Percentiles rank a stretch among this genome's conserved stretches.
These are phyloP conservation scores for Fusarium sp. DNA, from an alignment of 2,329 filamentous ascomycete species.

Conservation along the genomic window DNA sequence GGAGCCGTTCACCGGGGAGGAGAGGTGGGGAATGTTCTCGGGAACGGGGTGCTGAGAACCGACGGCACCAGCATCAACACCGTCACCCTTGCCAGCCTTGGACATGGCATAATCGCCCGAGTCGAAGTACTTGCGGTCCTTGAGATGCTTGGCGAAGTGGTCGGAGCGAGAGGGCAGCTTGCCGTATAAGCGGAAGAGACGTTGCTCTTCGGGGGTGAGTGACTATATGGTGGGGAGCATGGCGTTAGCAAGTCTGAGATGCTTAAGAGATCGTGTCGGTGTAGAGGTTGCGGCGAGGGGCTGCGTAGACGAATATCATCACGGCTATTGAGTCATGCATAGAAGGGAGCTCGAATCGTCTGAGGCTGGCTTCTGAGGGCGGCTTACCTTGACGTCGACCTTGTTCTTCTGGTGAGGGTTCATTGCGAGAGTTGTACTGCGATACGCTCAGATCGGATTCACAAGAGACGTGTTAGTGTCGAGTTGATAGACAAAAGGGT, in stretches of 20 bases:
- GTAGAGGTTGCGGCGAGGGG: background rate
- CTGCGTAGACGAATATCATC: constrained; percentile 11
- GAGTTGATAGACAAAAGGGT: constrained; percentile 7
- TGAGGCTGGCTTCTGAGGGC: constrained; percentile 37
- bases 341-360: constrained; percentile 28
- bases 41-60: constrained; percentile 95
- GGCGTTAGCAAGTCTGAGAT: constrained; percentile 36
- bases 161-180: constrained; percentile 98
- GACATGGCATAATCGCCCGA: constrained; percentile 96
- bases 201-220: constrained; percentile 93
- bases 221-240: constrained; percentile 67
- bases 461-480: constrained; percentile 1
- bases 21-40: constrained; percentile 93
- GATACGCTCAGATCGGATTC: constrained; percentile 8
- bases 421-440: constrained; percentile 66
- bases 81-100: constrained; percentile 96
- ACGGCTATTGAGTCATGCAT: constrained; percentile 29
- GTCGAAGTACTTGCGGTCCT: constrained; percentile 99
- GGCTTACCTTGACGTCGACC: constrained; percentile 90
- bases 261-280: constrained; percentile 5
- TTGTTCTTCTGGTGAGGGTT: constrained; percentile 99
- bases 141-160: constrained; percentile 96
- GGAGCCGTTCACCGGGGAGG: constrained; percentile 69
- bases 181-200: constrained; percentile 95
- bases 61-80: constrained; percentile 92